Evolutionary conservation across 495 filamentous ascomycete genomes (phyloP).

Genomic region (Saxophila tyrrhenica): DNA sequence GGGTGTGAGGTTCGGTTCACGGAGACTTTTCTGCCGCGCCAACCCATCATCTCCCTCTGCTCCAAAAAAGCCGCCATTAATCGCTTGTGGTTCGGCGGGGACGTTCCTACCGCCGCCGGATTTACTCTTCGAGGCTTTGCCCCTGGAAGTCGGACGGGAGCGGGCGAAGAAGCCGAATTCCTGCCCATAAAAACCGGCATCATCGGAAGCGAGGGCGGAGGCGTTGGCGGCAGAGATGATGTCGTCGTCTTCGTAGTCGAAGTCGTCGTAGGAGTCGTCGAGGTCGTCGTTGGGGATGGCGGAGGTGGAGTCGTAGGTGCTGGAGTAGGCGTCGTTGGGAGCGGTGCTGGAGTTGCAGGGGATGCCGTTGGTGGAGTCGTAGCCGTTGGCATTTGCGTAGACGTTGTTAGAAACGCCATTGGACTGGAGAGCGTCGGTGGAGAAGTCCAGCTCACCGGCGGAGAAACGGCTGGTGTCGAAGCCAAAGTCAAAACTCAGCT

Average conservation of each 20-base stretch:
- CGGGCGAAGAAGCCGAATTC: conserved; percentile 95
- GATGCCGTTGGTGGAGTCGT: conserved; percentile 84
- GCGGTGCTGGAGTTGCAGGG: conserved; percentile 90
- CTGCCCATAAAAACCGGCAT: conserved; percentile 86
- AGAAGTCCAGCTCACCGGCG: no score
- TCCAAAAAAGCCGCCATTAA: conserved; percentile 85
- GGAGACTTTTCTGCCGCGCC: conserved; percentile 53
- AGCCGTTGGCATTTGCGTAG: conserved; percentile 57
- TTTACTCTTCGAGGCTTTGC: no score
- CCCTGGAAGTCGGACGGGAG: conserved; percentile 11
- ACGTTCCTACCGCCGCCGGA: no score
- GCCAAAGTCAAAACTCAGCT: conserved; percentile 24
- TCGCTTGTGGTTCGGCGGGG: conserved; percentile 32
- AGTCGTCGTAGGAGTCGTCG: conserved; percentile 48
- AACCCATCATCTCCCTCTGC: conserved; percentile 51
- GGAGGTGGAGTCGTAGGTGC: background rate
- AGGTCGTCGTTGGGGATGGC: conserved; percentile 24
- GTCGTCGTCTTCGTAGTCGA: conserved; percentile 66
- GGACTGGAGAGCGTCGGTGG: no score
- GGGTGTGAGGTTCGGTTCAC: conserved; percentile 85
- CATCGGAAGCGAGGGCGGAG: conserved; percentile 80
- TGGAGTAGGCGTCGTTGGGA: conserved; percentile 63
- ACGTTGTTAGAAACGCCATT: conserved; percentile 36
- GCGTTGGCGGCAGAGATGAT: conserved; percentile 95
- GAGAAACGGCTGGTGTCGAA: conserved; percentile 22